Conservation (phyloP, 441 rosid species). For the Euphorbia corollata region DNA sequence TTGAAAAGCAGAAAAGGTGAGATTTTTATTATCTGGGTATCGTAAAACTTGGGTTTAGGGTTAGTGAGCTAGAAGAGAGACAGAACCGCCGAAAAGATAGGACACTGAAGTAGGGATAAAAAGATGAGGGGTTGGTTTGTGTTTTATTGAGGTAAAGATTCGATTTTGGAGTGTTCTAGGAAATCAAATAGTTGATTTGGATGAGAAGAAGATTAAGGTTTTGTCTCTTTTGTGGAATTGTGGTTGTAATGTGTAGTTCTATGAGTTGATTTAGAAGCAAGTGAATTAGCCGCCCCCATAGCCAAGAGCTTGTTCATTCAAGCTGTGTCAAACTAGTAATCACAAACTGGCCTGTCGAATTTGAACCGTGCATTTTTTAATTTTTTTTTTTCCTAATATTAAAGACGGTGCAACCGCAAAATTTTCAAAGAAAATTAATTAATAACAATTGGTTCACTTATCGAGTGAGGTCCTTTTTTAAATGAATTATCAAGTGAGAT, state of each 20-base stretch:
- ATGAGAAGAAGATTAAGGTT: background rate
- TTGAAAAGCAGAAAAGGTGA: background rate
- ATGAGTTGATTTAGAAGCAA: background rate
- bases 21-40: background rate
- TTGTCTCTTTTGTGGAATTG: conserved; percentile 18
- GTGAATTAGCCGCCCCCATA: background rate
- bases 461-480: too few relatives aligned
- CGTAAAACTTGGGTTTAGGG: background rate
- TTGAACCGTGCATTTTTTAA: background rate
- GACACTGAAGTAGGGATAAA: background rate
- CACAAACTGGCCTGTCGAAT: background rate
- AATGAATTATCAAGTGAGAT: too few relatives aligned
- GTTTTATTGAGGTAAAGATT: background rate
- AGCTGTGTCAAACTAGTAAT: background rate
- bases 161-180: conserved; percentile 6
- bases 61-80: background rate
- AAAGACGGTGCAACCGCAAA: too few relatives aligned
- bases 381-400: too few relatives aligned
- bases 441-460: too few relatives aligned
- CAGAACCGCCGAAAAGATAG: background rate
- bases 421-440: too few relatives aligned
- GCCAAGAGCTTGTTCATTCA: background rate
- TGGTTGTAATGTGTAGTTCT: background rate
- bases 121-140: background rate
- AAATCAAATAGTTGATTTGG: background rate